Base-by-base conservation (phyloP, 2,329 filamentous ascomycete species). In the Diaporthe destruens region DNA sequence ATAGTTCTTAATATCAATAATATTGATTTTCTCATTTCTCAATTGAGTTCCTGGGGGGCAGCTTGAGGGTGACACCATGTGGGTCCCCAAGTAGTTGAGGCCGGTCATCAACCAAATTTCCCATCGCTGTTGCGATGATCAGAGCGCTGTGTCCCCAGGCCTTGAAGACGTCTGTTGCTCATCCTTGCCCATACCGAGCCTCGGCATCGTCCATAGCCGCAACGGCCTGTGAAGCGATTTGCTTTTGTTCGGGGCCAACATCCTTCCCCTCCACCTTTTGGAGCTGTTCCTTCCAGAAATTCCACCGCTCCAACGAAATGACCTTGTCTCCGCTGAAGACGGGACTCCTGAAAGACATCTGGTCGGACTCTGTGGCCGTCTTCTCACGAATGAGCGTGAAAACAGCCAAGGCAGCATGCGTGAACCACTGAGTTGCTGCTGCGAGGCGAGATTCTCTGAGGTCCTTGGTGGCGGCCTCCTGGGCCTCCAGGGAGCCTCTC, bases 371-470 rank as follows among this genome's bases (percentile, higher is more conserved):
- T 6, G 53, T 55, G 20, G 14, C 29, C 18, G 7, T 18, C 5
- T 34, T 55, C 25, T 55, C 25, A 55, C 25, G 25, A 7, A 55
- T 20, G 53, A 32, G 2, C 14, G 1, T 32, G 25, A 55, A 11
- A 7, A 55, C 14, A 20, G 29, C 16, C 29, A 55, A 25, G 20
- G 25, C 29, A 20, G 4, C 16, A 20, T 55, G 53, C 1, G 29
- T 29, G 53, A 55, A 20, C 53, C 53, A 32, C 29, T 55, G 53
- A 18, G 53, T 55, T 34, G 29, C 53, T 34, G 29, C 53, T 55
- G 53, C 29, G 53, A 55, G 25, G 29, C 53, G 53, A 55, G 53
- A 55, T 20, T 55, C 29, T 55, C 39, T 16, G 53, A 55, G 25
- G 14, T 32, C 25, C 5, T 55, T 55, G 53, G 53, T 16, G 25